Evolutionary conservation across 208 protist genomes (phyloP).

Genomic region (Acanthamoeba rhysodes): DNA sequence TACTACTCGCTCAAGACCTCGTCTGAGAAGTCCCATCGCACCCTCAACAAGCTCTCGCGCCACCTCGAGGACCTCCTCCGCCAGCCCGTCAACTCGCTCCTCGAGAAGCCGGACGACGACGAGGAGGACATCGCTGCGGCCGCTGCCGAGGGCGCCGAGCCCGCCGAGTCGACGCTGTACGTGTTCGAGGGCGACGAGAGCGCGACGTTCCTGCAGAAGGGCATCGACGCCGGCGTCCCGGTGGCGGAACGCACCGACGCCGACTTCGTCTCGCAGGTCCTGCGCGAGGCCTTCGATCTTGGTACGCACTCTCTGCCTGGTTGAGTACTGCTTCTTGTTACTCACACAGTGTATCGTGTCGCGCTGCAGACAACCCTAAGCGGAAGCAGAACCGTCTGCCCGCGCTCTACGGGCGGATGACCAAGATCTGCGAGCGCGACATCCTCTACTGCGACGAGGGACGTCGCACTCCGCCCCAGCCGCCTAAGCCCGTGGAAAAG

Average conservation of each 20-base stretch:
- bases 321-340: not conserved
- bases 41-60: slow-evolving; percentile 70
- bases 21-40: slow-evolving; percentile 97
- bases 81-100: slow-evolving; percentile 42
- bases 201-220: not conserved
- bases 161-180: not conserved
- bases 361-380: slow-evolving; percentile 32
- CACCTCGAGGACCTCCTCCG: slow-evolving; percentile 73
- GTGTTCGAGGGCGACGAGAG: slow-evolving; percentile 9
- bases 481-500: not conserved
- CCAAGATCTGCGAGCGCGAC: slow-evolving; percentile 53
- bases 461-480: not conserved
- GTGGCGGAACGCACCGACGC: not conserved
- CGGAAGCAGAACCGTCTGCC: slow-evolving; percentile 74
- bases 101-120: slow-evolving; percentile 53
- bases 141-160: not conserved
- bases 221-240: not conserved
- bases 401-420: slow-evolving; percentile 60
- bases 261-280: not conserved
- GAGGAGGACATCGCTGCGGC: slow-evolving; percentile 34
- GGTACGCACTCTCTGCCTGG: not conserved
- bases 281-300: not conserved
- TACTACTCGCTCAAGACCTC: slow-evolving; percentile 97
- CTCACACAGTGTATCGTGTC: not conserved
- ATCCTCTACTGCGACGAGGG: slow-evolving; percentile 71